Evolutionary conservation across 2,329 filamentous ascomycete species (phyloP), one percentile per base, ranked within the genome.

Genomic region (Pseudopithomyces maydicus): DNA sequence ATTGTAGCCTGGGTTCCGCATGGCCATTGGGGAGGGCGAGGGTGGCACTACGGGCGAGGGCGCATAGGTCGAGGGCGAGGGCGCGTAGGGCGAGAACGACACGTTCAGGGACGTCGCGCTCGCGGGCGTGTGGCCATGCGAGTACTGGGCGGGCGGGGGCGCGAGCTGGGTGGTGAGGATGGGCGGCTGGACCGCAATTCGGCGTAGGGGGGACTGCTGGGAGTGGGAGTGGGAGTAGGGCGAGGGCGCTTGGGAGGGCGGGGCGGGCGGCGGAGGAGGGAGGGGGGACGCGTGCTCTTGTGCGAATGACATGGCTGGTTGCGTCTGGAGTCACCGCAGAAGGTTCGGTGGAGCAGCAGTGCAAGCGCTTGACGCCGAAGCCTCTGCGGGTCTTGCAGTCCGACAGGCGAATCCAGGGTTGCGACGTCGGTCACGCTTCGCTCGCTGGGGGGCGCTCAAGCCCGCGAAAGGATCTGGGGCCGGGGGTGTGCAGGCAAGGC

Each of bases 1-100:
- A 64, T 82, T 81, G 72, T 82, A 82, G 45, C 69, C 56, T 53
- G 59, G 55, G 56, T 62, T 68, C 63, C 71, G 69, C 69, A 73
- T 68, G 8, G 74, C 71, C 74, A 77, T 74, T 47, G 74, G 70
- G 48, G 72, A 74, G 54, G 69, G 20, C 29, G 72, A 74, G 54
- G 69, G 20, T 20, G 42, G 48, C 35, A 53, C 48, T 26, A 47
- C 32, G 58, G 41, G 55, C 47, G 36, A 57, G 42, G 56, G 32
- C 39, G 48, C 52, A 48, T 54, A 60, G 10, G 65, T 56, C 51
- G 59, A 55, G n/a, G 72, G 68, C 20, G 70, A 72, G 43, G 57
- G 70, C 64, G 52, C 68, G 57, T 72, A 74, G 35, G 76, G 71
- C 65, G 74, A 71, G 64, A 76, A 75, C 29, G 73, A 73, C 50